Base-by-base conservation (phyloP, 169 alveolate species). In the Plasmodium gallinaceum region DNA sequence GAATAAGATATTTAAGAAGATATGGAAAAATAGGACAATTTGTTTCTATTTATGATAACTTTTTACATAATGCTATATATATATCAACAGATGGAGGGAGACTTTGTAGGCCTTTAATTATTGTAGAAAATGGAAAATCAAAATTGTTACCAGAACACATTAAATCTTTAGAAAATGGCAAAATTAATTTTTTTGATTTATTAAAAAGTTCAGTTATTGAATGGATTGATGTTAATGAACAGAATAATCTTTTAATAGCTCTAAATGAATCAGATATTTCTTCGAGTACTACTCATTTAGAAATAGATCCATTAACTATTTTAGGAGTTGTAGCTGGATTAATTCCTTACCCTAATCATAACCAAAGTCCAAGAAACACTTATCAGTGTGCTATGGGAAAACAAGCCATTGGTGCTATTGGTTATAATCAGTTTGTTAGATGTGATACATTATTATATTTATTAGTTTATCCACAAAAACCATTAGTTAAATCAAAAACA, bases 361-460 rank as follows among this genome's bases (percentile, higher is more conserved):
- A 99, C 94, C 99, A 99, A 92, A 97, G 99, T 80, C 99, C 99
- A 9, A 92, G 99, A 73, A 99, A 99, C 93, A 99, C 99, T 7
- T 99, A 98, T 94, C 99, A 98, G 91, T 99, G 99, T 92, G 99
- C 99, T 12, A 99, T 99, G 99, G 99, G 99, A 8, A 99, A 99
- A 89, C 99, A 99, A 94, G 99, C 99, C 14, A 97, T 99, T 91
- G 99, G 99, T 32, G 95, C 98, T n/a, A 97, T 98, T 58, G 99
- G 99, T 1, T 97, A 95, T 94, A 99, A 98, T 91, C 98, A 96
- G 93, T 92, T 96, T 88, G 93, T 94, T 32, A 94, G 98, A 32
- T 95, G 98, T 74, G 99, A 98, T 71, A 98, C 99, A 14, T 93
- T 97, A 32, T 91, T 98, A 46, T 98, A 96, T 70, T 95, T 98